Evolutionary conservation across 106 monocot genomes (phyloP), one percentile per base, ranked within the genome.

Genomic region (Acorus calamus): DNA sequence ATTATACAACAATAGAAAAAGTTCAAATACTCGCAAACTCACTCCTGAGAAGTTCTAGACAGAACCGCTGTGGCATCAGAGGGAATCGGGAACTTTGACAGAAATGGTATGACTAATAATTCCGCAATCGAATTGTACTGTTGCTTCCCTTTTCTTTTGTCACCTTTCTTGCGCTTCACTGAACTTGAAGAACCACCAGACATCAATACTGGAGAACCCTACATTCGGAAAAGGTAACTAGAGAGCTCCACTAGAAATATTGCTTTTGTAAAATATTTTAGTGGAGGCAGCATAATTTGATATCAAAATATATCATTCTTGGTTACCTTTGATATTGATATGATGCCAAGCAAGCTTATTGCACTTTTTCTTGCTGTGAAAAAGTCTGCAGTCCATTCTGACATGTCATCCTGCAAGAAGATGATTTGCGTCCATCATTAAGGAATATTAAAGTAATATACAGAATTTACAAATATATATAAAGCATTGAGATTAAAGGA

Each of bases 281-380:
- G 28, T 28, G 28, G 28, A 28, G 28, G 28, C 28, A 28, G 28
- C 28, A 28, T 28, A 28, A 28, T 28, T 28, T 28, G 1, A 28
- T 28, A 28, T 28, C 28, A 28, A 28, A 28, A 28, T 28, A n/a
- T n/a, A 28, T 28, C 28, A 28, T 28, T 28, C 28, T 28, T 28
- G 28, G 28, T 11, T 42, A 89, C 89, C 89, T 89, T 89, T 67
- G 85, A 85, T 68, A 80, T 67, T 51, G 89, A 76, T 67, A 89
- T 85, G 50, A 89, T 72, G 59, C 85, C 79, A 67, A 89, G 85
- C 62, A 89, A 68, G 73, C 85, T 89, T 11, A 82, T 82, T 64
- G 85, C 89, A 70, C 89, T 89, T 78, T 80, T 89, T 52, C 89
- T 82, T 42, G 82, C 76, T 4, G 89, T 89, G 74, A 83, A 89